Conservation (phyloP, 805 yeast species). For the Starmerella apicola region DNA sequence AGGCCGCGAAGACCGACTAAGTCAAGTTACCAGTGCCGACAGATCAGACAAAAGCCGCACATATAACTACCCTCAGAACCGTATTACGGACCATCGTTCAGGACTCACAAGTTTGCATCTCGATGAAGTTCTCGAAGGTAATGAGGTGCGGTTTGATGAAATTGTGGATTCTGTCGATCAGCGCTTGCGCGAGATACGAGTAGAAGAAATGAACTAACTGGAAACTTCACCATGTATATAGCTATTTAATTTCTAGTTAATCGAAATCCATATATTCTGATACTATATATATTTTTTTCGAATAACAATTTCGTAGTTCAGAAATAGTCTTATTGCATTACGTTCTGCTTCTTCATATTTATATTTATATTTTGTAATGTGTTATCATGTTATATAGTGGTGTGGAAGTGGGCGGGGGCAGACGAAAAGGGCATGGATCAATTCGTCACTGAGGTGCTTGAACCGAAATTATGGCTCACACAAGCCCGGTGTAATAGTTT, state of each 20-base stretch:
- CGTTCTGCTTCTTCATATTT: no score
- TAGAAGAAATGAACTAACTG: constrained; percentile 21
- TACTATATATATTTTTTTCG: no score
- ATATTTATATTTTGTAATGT: no score
- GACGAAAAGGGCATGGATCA: constrained; percentile 13
- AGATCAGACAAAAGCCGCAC: constrained; percentile 89
- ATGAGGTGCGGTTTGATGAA: constrained; percentile 33
- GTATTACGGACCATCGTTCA: constrained; percentile 90
- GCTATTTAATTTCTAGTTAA: no score
- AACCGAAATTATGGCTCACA: constrained; percentile 11
- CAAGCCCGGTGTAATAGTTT: constrained; percentile 9
- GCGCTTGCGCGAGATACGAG: constrained; percentile 37
- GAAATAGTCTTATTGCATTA: no score
- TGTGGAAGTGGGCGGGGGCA: no score
- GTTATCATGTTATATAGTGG: no score
- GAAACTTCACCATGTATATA: no score
- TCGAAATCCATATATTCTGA: no score
- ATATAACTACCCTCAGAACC: constrained; percentile 81
- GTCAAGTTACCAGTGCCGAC: constrained; percentile 80
- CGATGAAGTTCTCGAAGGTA: constrained; percentile 51
- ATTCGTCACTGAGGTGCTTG: constrained; percentile 11
- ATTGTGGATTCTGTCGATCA: constrained; percentile 41
- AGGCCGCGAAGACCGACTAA: constrained; percentile 56
- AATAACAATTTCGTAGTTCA: no score
- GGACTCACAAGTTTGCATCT: constrained; percentile 69